These are phyloP conservation scores for Quercus rubra DNA, from an alignment of 306 rosid species.

Conservation along the genomic window DNA sequence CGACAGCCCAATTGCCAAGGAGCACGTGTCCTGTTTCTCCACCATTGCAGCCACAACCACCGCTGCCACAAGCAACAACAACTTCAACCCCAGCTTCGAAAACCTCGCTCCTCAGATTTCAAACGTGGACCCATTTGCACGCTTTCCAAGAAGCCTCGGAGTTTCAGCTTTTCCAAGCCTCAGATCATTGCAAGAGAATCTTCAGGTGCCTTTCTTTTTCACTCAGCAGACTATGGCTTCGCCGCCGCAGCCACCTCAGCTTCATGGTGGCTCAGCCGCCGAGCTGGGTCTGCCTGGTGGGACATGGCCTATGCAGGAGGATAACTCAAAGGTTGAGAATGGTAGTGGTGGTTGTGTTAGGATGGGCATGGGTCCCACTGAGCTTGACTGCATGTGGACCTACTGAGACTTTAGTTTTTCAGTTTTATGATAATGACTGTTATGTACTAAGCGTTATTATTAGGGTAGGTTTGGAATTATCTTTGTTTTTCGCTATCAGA, in stretches of 20 bases:
- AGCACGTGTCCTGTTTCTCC: conserved; percentile 99
- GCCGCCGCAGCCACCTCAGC: conserved; percentile 13
- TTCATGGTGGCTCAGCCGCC: conserved; percentile 15
- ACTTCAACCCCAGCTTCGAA: conserved; percentile 26
- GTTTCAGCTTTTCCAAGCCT: conserved; percentile 76
- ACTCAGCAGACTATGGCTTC: conserved; percentile 17
- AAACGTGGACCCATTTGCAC: conserved; percentile 26
- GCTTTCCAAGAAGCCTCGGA: conserved; percentile 48
- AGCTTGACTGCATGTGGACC: conserved; percentile 89
- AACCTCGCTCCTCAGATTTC: conserved; percentile 1
- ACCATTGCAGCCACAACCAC: conserved; percentile 34
- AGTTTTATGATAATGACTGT: neutral
- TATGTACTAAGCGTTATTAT: neutral
- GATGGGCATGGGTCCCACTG: conserved; percentile 39
- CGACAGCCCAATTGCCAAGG: conserved; percentile 45
- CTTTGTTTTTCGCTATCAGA: neutral
- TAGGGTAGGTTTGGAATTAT: conserved; percentile 8
- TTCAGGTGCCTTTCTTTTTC: conserved; percentile 60
- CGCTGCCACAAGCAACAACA: conserved; percentile 17
- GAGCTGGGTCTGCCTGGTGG: conserved; percentile 23
- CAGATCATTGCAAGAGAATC: conserved; percentile 83
- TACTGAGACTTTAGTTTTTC: conserved; percentile 21
- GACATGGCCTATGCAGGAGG: conserved; percentile 44
- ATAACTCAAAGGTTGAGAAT: conserved; percentile 13
- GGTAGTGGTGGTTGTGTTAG: neutral